phyloP scores from a whole-genome alignment of 305 asterid genomes.

The Withania somnifera region DNA sequence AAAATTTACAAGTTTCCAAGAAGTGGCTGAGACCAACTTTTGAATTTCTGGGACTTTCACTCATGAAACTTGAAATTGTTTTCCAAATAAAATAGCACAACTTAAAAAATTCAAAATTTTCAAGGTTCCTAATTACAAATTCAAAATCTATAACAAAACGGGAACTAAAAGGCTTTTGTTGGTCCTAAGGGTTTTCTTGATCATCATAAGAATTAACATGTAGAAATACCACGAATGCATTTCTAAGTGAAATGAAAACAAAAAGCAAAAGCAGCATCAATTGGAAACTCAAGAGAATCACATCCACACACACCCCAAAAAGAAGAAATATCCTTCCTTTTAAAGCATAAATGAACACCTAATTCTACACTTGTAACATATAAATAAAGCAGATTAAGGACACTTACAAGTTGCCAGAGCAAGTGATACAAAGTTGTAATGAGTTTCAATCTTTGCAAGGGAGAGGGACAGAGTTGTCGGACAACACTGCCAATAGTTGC shows the following conservation, averaged over 20 bases:
- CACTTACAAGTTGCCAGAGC: neutral
- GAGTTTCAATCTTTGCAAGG: too few relatives aligned
- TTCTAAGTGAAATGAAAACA: neutral
- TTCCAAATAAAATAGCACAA: neutral
- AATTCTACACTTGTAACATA: neutral
- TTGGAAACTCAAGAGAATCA: neutral
- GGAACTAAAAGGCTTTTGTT: neutral
- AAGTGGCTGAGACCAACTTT: too few relatives aligned
- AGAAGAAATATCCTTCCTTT: neutral
- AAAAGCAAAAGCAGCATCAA: neutral
- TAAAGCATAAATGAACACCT: neutral
- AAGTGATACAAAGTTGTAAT: too few relatives aligned
- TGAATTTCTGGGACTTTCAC: neutral
- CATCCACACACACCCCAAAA: neutral
- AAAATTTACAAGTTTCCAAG: neutral
- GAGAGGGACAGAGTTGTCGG: too few relatives aligned
- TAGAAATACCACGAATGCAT: neutral
- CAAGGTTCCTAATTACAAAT: neutral
- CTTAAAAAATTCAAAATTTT: neutral
- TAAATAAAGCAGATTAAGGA: neutral
- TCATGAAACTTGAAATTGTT: neutral
- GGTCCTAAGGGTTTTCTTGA: neutral
- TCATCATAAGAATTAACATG: neutral
- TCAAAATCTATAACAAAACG: neutral
- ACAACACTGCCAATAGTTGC: too few relatives aligned